Evolutionary conservation across 1,139 yeast species (phyloP), one percentile per base, ranked within the genome.

Genomic region (Zygosaccharomyces pseudobailii): DNA sequence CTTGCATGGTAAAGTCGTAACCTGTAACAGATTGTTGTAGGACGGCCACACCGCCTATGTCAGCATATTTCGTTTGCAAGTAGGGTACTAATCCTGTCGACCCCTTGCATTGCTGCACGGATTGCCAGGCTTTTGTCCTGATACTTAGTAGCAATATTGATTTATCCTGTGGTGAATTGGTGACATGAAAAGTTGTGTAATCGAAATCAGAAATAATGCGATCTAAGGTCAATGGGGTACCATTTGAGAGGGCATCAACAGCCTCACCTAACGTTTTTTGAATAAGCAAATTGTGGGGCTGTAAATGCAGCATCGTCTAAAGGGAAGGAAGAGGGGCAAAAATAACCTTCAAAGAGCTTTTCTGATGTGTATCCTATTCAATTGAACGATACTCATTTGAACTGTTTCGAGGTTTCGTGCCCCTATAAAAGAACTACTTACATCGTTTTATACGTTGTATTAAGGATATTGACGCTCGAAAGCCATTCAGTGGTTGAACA

Each of bases 141-240:
- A 65, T 54, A 43, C 67, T 62, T 45, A 66, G 42, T 22, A 48
- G 46, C 36, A 66, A 40, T 10, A 49, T 32, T 10, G 54, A 34
- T 42, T 56, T 59, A 38, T 60, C 54, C 5, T 53, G 55, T 9
- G 55, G 52, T 10, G 90, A 82, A 36, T 96, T 90, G 42, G 95
- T 84, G 54, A 94, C 74, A 68, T 90, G 97, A 70, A 86, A 89
- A 27, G 95, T 87, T 49, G 96, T 95, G 71, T 89, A 89, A 68
- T 92, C 98, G 62, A 92, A 92, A 71, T 92, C 99, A 32, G 96
- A 84, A 54, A 92, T 80, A 55, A 92, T 80, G 66, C 97, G 80
- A 69, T 92, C 97, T 58, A 92, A 76, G n/a, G 85, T 74, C 52
- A 80, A 73, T 3, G 84, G 81, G 13, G 67, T 53, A 7, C 63